A percentile compares a stretch with the other conserved stretches of the same genome.
Evolutionary conservation across 2,329 filamentous ascomycete genomes (phyloP).

Genomic region (Penicillium sp.): DNA sequence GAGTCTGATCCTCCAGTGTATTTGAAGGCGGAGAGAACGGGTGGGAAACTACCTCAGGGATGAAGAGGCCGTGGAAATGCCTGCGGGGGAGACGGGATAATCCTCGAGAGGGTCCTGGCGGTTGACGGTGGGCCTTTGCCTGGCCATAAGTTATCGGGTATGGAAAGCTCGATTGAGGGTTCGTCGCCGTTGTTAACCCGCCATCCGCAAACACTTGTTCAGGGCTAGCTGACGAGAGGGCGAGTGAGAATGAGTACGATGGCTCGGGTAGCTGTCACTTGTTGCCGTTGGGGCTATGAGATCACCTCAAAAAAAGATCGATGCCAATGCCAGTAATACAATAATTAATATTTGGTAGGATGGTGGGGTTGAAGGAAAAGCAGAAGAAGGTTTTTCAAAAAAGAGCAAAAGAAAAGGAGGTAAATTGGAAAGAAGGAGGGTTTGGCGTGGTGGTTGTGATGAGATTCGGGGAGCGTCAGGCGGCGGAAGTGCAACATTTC

Average conservation of each 20-base stretch:
- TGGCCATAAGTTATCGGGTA: constrained; percentile 48
- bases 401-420: constrained; percentile 4
- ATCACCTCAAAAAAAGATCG: not conserved
- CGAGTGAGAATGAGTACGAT: constrained; percentile 1
- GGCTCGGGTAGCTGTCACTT: constrained; percentile 3
- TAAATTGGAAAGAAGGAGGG: constrained; percentile 8
- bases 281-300: constrained; percentile 4
- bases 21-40: constrained; percentile 15
- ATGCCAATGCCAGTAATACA: not conserved
- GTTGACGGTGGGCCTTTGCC: constrained; percentile 45
- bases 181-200: constrained; percentile 41
- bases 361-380: not conserved
- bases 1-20: not conserved
- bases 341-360: not conserved
- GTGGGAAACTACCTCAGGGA: constrained; percentile 39
- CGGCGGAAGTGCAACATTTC: constrained; percentile 34
- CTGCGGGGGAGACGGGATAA: constrained; percentile 35
- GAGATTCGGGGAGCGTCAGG: constrained; percentile 37
- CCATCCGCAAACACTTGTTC: constrained; percentile 39
- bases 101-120: constrained; percentile 46
- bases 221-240: constrained; percentile 19
- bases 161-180: constrained; percentile 32
- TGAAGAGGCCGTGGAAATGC: constrained; percentile 30
- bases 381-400: not conserved
- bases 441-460: constrained; percentile 31